phyloP scores from a whole-genome alignment of 2,329 filamentous ascomycete species.

The Claviceps capensis region DNA sequence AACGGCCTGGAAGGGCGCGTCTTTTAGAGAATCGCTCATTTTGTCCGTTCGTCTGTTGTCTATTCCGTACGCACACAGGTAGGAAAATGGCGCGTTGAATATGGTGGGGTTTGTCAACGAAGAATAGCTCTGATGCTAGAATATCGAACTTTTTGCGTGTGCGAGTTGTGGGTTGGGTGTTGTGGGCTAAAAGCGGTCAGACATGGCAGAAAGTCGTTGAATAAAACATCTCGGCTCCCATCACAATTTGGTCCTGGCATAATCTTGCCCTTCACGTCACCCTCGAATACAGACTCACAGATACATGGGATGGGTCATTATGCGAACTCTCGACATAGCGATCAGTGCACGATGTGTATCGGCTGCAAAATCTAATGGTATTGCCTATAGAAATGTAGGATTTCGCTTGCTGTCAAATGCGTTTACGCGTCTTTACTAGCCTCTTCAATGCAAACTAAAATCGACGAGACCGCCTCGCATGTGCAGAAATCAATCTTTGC shows the following conservation, averaged over 20 bases:
- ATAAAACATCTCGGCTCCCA: neutral
- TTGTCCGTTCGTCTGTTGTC: conserved; percentile 17
- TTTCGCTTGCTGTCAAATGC: conserved; percentile 1
- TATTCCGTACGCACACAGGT: conserved; percentile 3
- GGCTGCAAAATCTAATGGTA: neutral
- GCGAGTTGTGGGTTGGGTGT: conserved; percentile 32
- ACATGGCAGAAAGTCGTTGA: conserved; percentile 19
- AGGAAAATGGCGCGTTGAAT: conserved; percentile 14
- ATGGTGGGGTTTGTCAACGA: conserved; percentile 9
- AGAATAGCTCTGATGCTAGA: conserved; percentile 17
- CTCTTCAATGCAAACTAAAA: neutral
- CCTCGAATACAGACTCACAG: neutral
- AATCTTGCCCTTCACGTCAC: neutral
- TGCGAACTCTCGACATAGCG: neutral
- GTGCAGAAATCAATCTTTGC: neutral
- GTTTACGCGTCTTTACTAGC: neutral
- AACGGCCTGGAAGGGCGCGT: conserved; percentile 67
- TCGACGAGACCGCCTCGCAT: neutral
- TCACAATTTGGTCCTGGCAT: neutral
- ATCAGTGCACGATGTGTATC: neutral
- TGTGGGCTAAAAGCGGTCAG: conserved; percentile 28
- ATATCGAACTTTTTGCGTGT: conserved; percentile 29
- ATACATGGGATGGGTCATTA: neutral
- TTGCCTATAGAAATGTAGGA: conserved; percentile 1
- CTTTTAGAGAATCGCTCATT: conserved; percentile 49